Evolutionary conservation across 2,329 filamentous ascomycete genomes (phyloP).

Genomic region (Fusarium nurragi): DNA sequence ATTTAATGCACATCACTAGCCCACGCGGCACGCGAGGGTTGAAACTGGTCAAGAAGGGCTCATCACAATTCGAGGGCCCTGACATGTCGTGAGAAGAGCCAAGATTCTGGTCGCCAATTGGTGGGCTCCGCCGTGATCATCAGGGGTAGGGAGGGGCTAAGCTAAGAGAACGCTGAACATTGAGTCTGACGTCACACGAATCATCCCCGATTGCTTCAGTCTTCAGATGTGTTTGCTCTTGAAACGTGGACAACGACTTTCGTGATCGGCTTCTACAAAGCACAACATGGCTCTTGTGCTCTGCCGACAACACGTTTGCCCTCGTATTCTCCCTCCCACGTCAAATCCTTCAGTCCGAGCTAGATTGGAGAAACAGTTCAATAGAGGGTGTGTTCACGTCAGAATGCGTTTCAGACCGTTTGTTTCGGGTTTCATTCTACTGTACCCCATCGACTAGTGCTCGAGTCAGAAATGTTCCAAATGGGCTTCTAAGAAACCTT

Average conservation of each 20-base stretch:
- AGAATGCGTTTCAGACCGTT: conserved; percentile 36
- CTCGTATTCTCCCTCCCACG: neutral
- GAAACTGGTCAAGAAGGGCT: conserved; percentile 19
- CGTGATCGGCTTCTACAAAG: neutral
- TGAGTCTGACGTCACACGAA: conserved; percentile 33
- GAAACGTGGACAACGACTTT: conserved; percentile 21
- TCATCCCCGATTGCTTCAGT: conserved; percentile 1
- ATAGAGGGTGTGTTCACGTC: conserved; percentile 4
- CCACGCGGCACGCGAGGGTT: neutral
- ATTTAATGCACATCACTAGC: conserved; percentile 36
- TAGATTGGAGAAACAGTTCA: neutral
- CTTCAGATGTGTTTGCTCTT: conserved; percentile 28
- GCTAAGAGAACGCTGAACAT: conserved; percentile 5
- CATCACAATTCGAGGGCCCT: conserved; percentile 33
- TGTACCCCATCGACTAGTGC: conserved; percentile 1
- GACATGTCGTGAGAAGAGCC: conserved; percentile 10
- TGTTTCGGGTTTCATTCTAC: conserved; percentile 36
- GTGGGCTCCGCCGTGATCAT: conserved; percentile 30
- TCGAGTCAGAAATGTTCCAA: conserved; percentile 10
- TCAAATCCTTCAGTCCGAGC: neutral
- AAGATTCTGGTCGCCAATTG: conserved; percentile 17
- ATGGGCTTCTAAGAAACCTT: neutral
- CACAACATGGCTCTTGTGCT: conserved; percentile 14
- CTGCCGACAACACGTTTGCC: conserved; percentile 14
- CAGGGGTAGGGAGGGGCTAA: conserved; percentile 19